Percentiles rank a stretch among this genome's conserved stretches.
These are phyloP conservation scores for Pleurozium schreberi DNA, from an alignment of 225 moss, liverwort and hornwort species.

Conservation along the genomic window DNA sequence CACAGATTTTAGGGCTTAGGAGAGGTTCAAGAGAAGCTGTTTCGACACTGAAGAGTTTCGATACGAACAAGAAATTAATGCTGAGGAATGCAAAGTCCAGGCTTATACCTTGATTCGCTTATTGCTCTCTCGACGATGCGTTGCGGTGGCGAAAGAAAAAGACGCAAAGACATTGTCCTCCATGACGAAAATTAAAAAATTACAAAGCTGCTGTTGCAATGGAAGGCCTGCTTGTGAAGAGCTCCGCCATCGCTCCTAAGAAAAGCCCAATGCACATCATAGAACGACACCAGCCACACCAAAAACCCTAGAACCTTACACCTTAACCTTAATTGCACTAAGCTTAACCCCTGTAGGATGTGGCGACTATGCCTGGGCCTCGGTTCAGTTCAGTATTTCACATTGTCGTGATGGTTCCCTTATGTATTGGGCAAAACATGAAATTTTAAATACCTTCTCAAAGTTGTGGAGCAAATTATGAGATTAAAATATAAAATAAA, in stretches of 20 bases:
- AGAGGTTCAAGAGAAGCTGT: background rate
- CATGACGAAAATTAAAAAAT: background rate
- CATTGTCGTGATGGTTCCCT: no score
- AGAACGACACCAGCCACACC: background rate
- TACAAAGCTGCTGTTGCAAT: background rate
- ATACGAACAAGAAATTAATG: background rate
- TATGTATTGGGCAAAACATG: no score
- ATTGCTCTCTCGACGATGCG: background rate
- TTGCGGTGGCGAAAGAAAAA: slow-evolving; percentile 17
- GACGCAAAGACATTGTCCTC: slow-evolving; percentile 36
- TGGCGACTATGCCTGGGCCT: no score
- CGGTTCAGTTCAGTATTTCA: no score
- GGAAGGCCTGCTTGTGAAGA: background rate
- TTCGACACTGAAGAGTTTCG: background rate
- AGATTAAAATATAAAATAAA: no score
- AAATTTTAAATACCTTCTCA: no score
- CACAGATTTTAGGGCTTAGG: background rate
- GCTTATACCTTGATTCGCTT: background rate
- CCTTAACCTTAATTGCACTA: background rate
- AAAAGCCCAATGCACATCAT: background rate
- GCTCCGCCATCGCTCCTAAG: background rate
- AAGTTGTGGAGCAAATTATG: no score
- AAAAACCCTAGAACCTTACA: background rate
- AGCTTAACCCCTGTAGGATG: no score
- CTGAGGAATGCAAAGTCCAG: background rate